Conservation (phyloP, 495 filamentous ascomycete species). For the Evernia prunastri region DNA sequence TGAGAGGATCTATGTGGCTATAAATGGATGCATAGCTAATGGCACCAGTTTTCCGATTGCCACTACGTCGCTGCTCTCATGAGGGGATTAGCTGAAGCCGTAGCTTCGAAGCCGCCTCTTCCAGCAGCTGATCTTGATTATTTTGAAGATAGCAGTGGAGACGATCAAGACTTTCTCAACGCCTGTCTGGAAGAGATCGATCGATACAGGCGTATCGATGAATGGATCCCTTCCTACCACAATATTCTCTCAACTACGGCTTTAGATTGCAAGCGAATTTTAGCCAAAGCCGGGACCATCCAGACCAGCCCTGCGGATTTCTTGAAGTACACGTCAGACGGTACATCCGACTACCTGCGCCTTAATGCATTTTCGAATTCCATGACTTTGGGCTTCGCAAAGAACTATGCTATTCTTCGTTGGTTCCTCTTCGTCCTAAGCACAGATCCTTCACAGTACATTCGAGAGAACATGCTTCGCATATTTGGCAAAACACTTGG, state of each 20-base stretch:
- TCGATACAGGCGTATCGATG: constrained; percentile 83
- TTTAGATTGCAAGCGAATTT: constrained; percentile 63
- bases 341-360: constrained; percentile 72
- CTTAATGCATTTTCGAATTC: constrained; percentile 77
- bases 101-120: constrained; percentile 50
- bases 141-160: constrained; percentile 33
- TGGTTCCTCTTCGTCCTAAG: constrained; percentile 67
- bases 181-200: constrained; percentile 79
- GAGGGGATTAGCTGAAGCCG: constrained; percentile 66
- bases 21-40: constrained; percentile 4
- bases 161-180: constrained; percentile 52
- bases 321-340: constrained; percentile 70
- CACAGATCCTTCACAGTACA: constrained; percentile 72
- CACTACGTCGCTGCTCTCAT: constrained; percentile 81
- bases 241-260: constrained; percentile 84
- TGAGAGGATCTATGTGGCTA: constrained; percentile 28
- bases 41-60: constrained; percentile 64
- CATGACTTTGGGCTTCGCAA: constrained; percentile 67
- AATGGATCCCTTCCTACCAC: constrained; percentile 86
- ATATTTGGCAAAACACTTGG: constrained; percentile 68
- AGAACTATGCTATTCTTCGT: constrained; percentile 53
- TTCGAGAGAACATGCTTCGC: constrained; percentile 62
- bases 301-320: constrained; percentile 59
- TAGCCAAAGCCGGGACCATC: constrained; percentile 67
- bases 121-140: constrained; percentile 18